Percentiles rank a stretch among this genome's conserved stretches.
Conservation (phyloP, 768 basidiomycete genomes). For the Neoboletus brunneissimus region DNA sequence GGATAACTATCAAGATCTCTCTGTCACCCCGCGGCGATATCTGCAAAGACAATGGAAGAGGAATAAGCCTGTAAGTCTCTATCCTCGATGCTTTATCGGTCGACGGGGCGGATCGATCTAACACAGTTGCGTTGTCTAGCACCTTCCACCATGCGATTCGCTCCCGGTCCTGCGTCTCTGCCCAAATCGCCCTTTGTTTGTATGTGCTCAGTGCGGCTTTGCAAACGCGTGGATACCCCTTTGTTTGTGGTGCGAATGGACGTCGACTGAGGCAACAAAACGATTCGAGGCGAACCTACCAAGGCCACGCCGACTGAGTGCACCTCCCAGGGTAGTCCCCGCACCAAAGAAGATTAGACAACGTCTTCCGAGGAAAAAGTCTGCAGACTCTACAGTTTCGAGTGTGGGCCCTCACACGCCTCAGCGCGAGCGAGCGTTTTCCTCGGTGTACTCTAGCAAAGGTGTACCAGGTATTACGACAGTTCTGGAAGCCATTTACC, state of each 20-base stretch:
- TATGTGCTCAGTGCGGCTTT: conserved; percentile 47
- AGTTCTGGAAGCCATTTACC: conserved; percentile 21
- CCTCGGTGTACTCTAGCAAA: neutral
- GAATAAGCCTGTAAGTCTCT: conserved; percentile 37
- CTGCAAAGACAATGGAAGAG: conserved; percentile 42
- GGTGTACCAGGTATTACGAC: conserved; percentile 31
- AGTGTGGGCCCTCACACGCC: conserved; percentile 24
- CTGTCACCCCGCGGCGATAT: conserved; percentile 32
- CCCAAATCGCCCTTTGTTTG: conserved; percentile 43
- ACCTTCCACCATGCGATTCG: conserved; percentile 45
- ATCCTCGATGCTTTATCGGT: conserved; percentile 8
- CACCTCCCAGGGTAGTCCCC: conserved; percentile 19
- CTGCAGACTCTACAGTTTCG: conserved; percentile 20
- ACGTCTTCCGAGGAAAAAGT: conserved; percentile 16
- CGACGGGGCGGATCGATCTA: conserved; percentile 11
- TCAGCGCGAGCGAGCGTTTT: conserved; percentile 14
- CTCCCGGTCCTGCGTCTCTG: conserved; percentile 44
- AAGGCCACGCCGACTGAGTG: conserved; percentile 34
- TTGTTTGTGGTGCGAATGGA: conserved; percentile 52
- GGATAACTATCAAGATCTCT: conserved; percentile 16
- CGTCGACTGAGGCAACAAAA: conserved; percentile 39
- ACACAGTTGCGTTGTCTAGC: conserved; percentile 28
- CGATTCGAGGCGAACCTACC: conserved; percentile 40
- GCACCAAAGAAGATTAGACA: conserved; percentile 11
- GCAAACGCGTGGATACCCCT: conserved; percentile 47